Conservation (phyloP, 2,329 filamentous ascomycete genomes). For the Colletotrichum tanaceti region DNA sequence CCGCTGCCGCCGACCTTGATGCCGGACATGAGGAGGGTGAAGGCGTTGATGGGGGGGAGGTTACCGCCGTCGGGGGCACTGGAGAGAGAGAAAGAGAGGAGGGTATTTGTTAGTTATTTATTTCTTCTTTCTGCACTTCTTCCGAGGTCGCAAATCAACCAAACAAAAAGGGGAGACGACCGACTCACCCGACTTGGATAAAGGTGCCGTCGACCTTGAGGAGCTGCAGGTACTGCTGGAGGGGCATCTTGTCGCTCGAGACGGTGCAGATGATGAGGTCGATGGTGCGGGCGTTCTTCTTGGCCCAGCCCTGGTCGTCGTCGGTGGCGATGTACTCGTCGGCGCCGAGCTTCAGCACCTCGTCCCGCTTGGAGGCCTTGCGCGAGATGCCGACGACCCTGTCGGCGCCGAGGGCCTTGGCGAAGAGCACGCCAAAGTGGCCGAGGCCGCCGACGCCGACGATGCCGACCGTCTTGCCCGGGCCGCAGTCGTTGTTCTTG, state of each 20-base stretch:
- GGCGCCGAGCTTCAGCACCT: slow-evolving; percentile 68
- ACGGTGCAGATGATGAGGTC: slow-evolving; percentile 71
- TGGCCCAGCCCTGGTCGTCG: slow-evolving; percentile 66
- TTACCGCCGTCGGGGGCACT: slow-evolving; percentile 63
- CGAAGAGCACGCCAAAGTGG: slow-evolving; percentile 76
- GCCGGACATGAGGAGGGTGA: slow-evolving; percentile 67
- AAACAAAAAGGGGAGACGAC: too few relatives aligned
- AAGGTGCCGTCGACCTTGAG: slow-evolving; percentile 43
- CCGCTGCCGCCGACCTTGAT: slow-evolving; percentile 56
- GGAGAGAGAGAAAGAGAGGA: too few relatives aligned
- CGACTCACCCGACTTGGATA: slow-evolving; percentile 44
- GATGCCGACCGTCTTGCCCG: slow-evolving; percentile 74
- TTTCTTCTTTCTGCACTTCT: too few relatives aligned
- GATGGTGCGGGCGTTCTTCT: slow-evolving; percentile 61
- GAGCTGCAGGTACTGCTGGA: slow-evolving; percentile 70
- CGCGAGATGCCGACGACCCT: slow-evolving; percentile 70
- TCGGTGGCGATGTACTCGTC: slow-evolving; percentile 58
- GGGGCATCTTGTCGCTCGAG: slow-evolving; percentile 56
- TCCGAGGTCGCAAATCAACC: too few relatives aligned
- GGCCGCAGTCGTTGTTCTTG: slow-evolving; percentile 70
- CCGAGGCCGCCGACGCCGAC: slow-evolving; percentile 76
- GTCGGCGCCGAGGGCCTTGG: slow-evolving; percentile 73
- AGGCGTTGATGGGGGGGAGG: slow-evolving; percentile 57
- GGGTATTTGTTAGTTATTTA: background rate
- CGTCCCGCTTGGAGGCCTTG: slow-evolving; percentile 62